phyloP scores from a whole-genome alignment of 306 rosid genomes.

The Cicer bijugum region DNA sequence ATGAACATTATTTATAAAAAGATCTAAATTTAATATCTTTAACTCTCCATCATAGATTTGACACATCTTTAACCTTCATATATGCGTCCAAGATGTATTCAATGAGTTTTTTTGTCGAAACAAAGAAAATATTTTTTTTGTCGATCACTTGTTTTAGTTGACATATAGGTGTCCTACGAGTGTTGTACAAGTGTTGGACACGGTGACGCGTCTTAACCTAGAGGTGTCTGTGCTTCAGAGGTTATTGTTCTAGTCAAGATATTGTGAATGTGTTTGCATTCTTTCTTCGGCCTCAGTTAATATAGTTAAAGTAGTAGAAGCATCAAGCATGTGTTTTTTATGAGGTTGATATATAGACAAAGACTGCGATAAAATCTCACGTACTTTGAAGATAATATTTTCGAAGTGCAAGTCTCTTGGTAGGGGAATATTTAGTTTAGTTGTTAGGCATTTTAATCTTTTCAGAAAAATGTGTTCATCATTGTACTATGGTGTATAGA shows the following conservation, averaged over 20 bases:
- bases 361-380: slow-evolving; percentile 13
- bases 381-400: slow-evolving; percentile 20
- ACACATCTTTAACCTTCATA: too few species aligned
- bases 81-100: too few species aligned
- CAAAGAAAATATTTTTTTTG: too few species aligned
- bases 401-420: slow-evolving; percentile 29
- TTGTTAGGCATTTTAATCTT: slow-evolving; percentile 28
- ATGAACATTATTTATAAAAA: too few species aligned
- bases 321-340: slow-evolving; percentile 10
- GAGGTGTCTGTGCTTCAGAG: too few species aligned
- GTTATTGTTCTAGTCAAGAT: slow-evolving; percentile 13
- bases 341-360: slow-evolving; percentile 23
- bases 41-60: too few species aligned
- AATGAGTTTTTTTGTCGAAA: too few species aligned
- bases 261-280: slow-evolving; percentile 24
- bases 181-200: too few species aligned
- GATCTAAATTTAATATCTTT: too few species aligned
- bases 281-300: slow-evolving; percentile 26
- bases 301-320: slow-evolving; percentile 28
- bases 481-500: not conserved
- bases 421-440: slow-evolving; percentile 5
- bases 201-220: too few species aligned
- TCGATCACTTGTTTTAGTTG: too few species aligned
- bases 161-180: too few species aligned
- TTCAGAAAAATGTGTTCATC: slow-evolving; percentile 27